Evolutionary conservation across 179 eudicot genomes (phyloP).

Genomic region (Heliamphora pulchella): DNA sequence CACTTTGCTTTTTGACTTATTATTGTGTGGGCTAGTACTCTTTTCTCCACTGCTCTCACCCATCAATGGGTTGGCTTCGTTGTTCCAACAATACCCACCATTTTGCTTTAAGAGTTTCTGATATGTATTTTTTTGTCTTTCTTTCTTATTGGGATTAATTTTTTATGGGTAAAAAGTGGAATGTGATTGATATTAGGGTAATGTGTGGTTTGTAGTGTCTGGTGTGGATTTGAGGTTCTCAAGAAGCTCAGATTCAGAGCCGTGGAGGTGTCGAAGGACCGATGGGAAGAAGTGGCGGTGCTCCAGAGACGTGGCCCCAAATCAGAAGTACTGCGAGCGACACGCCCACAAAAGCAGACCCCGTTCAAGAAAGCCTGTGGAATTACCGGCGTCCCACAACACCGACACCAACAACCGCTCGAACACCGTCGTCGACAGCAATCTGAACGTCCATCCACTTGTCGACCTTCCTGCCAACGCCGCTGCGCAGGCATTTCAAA

Average conservation of each 20-base stretch:
- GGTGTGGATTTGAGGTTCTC: constrained; percentile 31
- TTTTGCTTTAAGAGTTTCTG: background rate
- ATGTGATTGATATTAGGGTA: background rate
- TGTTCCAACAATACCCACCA: background rate
- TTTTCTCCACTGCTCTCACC: background rate
- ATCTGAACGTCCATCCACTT: constrained; percentile 3
- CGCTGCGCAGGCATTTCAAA: constrained; percentile 10
- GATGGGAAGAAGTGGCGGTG: constrained; percentile 74
- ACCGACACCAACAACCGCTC: background rate
- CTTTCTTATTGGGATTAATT: too few species aligned
- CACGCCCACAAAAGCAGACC: constrained; percentile 56
- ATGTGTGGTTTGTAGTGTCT: constrained; percentile 20
- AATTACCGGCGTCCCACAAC: constrained; percentile 22
- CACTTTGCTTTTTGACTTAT: background rate
- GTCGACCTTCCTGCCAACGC: constrained; percentile 13
- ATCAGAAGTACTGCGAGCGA: constrained; percentile 66
- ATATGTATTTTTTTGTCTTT: background rate
- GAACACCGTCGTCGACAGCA: background rate
- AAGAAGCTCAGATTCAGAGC: constrained; percentile 42
- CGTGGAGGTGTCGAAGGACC: constrained; percentile 70
- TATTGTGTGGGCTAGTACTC: background rate
- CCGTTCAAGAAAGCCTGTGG: constrained; percentile 95
- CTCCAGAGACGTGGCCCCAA: constrained; percentile 57
- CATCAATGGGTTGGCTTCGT: background rate
- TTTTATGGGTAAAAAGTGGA: background rate